A percentile compares a stretch with the other conserved stretches of the same genome.
Conservation (phyloP, 495 filamentous ascomycete species). For the Penicillium antarcticum region DNA sequence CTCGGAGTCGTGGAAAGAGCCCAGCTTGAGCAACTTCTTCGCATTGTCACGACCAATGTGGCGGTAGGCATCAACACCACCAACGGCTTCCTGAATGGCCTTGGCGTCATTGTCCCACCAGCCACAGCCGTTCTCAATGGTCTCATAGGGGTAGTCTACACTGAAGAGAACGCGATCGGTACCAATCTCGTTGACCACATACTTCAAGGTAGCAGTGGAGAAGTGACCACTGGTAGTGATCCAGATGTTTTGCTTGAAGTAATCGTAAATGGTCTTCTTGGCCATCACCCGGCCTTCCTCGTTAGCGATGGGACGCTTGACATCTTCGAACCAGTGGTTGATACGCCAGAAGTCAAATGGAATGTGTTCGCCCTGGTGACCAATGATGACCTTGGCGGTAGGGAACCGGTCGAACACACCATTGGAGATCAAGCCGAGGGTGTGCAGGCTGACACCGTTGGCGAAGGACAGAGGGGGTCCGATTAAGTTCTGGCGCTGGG, state of each 20-base stretch:
- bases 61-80: conserved; percentile 24
- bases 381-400: conserved; percentile 51
- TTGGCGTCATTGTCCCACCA: conserved; percentile 35
- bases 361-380: conserved; percentile 56
- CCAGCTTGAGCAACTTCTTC: conserved; percentile 38
- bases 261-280: conserved; percentile 38
- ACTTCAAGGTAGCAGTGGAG: conserved; percentile 40
- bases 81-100: conserved; percentile 10
- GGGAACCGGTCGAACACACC: conserved; percentile 41
- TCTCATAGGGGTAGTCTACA: conserved; percentile 33
- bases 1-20: conserved; percentile 16
- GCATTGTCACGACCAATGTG: conserved; percentile 41
- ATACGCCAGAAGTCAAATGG: conserved; percentile 54
- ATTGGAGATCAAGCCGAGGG: conserved; percentile 38
- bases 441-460: conserved; percentile 33
- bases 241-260: conserved; percentile 52
- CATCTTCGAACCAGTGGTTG: conserved; percentile 45
- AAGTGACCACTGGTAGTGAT: conserved; percentile 55
- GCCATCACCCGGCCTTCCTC: conserved; percentile 17
- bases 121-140: conserved; percentile 34
- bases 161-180: conserved; percentile 23
- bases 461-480: conserved; percentile 35
- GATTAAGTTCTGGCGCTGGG: conserved; percentile 20
- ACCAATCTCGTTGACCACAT: conserved; percentile 19
- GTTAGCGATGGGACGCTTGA: conserved; percentile 26